Evolutionary conservation across 2,329 filamentous ascomycete genomes (phyloP).

Genomic region (Neophaeococcomyces aloes): DNA sequence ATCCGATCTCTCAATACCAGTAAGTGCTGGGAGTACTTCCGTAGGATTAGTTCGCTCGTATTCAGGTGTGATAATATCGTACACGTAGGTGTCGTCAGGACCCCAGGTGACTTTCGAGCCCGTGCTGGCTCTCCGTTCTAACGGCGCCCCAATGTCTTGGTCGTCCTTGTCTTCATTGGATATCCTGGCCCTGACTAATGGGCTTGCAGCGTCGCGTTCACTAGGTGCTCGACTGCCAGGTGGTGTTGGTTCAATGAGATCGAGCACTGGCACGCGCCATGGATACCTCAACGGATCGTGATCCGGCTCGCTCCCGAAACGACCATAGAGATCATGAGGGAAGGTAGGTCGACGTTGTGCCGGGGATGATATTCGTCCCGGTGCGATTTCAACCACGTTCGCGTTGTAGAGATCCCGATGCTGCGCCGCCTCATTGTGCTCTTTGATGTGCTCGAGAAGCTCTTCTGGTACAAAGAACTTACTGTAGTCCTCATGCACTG

Average conservation of each 20-base stretch:
- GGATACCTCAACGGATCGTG: slow-evolving; percentile 23
- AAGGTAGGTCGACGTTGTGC: slow-evolving; percentile 13
- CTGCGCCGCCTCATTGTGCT: slow-evolving; percentile 22
- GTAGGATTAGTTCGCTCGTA: slow-evolving; percentile 25
- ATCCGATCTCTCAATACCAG: neutral
- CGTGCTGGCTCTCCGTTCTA: slow-evolving; percentile 33
- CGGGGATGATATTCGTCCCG: slow-evolving; percentile 6
- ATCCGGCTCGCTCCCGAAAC: slow-evolving; percentile 15
- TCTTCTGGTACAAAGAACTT: slow-evolving; percentile 34
- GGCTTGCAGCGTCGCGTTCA: slow-evolving; percentile 21
- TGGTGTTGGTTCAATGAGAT: slow-evolving; percentile 49
- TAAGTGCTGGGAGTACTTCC: neutral
- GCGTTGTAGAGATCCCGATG: slow-evolving; percentile 16
- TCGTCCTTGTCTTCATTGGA: neutral
- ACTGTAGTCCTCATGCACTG: slow-evolving; percentile 33
- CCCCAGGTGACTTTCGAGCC: slow-evolving; percentile 55
- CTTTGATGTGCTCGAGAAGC: slow-evolving; percentile 30
- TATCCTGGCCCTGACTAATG: neutral
- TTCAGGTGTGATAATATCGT: slow-evolving; percentile 51
- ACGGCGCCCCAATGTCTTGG: slow-evolving; percentile 36
- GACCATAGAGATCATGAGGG: slow-evolving; percentile 17
- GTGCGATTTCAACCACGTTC: slow-evolving; percentile 20
- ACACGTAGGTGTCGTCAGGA: slow-evolving; percentile 54
- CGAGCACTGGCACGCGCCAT: slow-evolving; percentile 44
- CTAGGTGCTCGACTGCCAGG: slow-evolving; percentile 36